Percentiles rank a stretch among this genome's conserved stretches.
Conservation (phyloP, 805 yeast species). For the Candida orba region DNA sequence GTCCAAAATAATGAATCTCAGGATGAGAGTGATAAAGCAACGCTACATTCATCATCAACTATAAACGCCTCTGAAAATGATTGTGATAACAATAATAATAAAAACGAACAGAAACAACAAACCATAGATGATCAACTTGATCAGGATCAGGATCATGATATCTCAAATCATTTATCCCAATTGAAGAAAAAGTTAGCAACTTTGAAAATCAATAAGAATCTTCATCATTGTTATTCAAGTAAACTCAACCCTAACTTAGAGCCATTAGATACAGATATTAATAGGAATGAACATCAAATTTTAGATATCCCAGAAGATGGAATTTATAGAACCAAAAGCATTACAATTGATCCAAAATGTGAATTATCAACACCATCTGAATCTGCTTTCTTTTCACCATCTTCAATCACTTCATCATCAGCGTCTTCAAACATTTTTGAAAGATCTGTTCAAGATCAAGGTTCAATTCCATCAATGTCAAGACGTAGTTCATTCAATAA, state of each 20-base stretch:
- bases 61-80: too few species aligned
- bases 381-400: conserved; percentile 2
- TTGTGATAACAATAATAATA: too few species aligned
- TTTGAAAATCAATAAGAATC: too few species aligned
- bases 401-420: conserved; percentile 4
- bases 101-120: too few species aligned
- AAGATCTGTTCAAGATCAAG: conserved; percentile 15
- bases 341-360: neutral
- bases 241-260: neutral
- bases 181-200: too few species aligned
- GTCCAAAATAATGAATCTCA: too few species aligned
- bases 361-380: neutral
- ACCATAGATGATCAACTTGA: too few species aligned
- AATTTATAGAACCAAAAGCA: neutral
- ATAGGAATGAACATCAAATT: neutral
- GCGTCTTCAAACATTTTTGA: conserved; percentile 11
- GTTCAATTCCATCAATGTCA: conserved; percentile 5
- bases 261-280: neutral
- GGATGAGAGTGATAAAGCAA: too few species aligned
- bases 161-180: too few species aligned
- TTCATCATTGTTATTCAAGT: too few species aligned
- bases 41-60: too few species aligned
- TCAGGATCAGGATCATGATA: too few species aligned
- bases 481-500: conserved; percentile 9
- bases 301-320: neutral